Evolutionary conservation across 306 rosid genomes (phyloP), one percentile per base, ranked within the genome.

Genomic region (Delonix regia): DNA sequence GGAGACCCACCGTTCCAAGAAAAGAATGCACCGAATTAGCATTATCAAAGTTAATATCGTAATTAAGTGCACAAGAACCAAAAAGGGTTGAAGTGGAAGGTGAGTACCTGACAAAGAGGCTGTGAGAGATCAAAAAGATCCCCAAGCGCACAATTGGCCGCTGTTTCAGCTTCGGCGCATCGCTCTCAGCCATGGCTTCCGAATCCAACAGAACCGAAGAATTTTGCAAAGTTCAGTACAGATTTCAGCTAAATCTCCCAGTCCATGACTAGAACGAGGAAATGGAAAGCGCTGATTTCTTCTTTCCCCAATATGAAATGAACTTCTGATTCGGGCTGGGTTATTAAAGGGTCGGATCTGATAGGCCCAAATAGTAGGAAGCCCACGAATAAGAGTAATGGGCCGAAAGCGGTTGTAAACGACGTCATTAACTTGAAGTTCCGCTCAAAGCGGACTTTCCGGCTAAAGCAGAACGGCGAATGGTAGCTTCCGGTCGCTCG

Each of bases 81-180:
- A 57, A 36, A 42, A 22, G 71, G n/a, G 48, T 27, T 34, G 74
- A 25, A 68, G 25, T 39, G 51, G 49, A 47, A 68, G 55, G 38
- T 53, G 38, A 79, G 56, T 36, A 86, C 99, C 99, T 89, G 74
- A 95, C 86, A 48, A 86, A 76, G 80, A 82, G 71, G 75, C 94
- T 91, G 82, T 93, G 93, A 22, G 94, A 87, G 79, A 94, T 91
- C 42, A 94, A 87, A 69, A 89, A 80, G 77, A 87, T 86, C 78
- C 97, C 95, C 65, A 94, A 21, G 42, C 90, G 87, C 34, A 90
- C 93, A 61, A 94, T 86, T 24, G 95, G 97, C 8, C 96, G 85
- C n/a, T 68, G 80, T 75, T 79, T 87, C 16, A 53, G 64, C 76
- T 77, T 89, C 24, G 85, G 68, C 16, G 55, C 63, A 11, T 81